phyloP scores from a whole-genome alignment of 768 basidiomycete genomes.

The Collybia nuda region DNA sequence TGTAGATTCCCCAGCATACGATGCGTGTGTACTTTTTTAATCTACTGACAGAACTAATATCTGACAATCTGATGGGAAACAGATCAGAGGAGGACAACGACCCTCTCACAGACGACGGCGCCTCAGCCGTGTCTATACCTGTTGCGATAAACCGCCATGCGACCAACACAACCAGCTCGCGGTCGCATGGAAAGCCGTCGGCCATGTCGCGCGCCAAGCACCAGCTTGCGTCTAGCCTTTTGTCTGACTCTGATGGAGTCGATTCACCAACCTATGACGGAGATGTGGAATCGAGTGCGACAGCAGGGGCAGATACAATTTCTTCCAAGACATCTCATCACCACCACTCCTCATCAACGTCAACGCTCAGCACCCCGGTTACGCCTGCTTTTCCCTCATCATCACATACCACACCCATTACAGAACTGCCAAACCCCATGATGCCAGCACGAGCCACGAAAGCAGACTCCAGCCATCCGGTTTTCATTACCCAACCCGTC shows the following conservation, averaged over 20 bases:
- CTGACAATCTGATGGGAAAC: constrained; percentile 19
- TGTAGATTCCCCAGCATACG: constrained; percentile 74
- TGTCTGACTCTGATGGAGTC: constrained; percentile 72
- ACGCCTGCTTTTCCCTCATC: constrained; percentile 23
- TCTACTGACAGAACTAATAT: background rate
- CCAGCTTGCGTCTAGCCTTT: constrained; percentile 52
- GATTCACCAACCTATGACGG: constrained; percentile 92
- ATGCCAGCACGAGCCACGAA: constrained; percentile 17
- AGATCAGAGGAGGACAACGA: constrained; percentile 90
- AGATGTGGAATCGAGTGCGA: constrained; percentile 80
- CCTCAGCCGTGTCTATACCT: constrained; percentile 50
- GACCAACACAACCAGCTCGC: constrained; percentile 18
- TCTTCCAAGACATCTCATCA: constrained; percentile 25
- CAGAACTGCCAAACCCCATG: constrained; percentile 20
- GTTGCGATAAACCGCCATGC: constrained; percentile 24
- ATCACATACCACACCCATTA: constrained; percentile 20
- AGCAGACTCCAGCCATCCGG: constrained; percentile 25
- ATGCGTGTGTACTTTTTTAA: constrained; percentile 43
- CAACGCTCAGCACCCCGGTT: constrained; percentile 50
- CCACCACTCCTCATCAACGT: constrained; percentile 47
- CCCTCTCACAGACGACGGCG: constrained; percentile 76
- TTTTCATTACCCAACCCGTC: constrained; percentile 32
- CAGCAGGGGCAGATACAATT: constrained; percentile 48
- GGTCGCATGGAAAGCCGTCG: constrained; percentile 29
- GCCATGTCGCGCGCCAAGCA: constrained; percentile 36